phyloP scores from a whole-genome alignment of 176 grass and related monocot species.

The Triticum timopheevii region DNA sequence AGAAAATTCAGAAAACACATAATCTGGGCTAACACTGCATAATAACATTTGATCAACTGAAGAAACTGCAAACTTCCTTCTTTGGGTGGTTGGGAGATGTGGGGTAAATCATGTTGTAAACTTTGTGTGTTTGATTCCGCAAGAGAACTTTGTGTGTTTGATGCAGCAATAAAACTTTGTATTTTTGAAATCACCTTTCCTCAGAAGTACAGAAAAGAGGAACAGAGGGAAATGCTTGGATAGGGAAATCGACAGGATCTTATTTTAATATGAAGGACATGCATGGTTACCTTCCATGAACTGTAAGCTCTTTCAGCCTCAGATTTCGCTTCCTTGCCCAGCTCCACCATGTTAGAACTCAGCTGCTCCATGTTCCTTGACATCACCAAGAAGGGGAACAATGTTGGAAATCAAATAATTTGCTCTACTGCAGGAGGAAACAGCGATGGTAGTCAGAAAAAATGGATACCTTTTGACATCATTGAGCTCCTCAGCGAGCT shows the following conservation, averaged over 20 bases:
- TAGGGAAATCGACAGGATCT: neutral
- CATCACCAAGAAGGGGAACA: neutral
- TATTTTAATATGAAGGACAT: neutral
- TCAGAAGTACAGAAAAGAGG: neutral
- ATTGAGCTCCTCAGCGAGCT: constrained; percentile 57
- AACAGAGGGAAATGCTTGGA: neutral
- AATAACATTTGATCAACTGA: neutral
- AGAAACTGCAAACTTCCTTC: neutral
- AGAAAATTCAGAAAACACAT: constrained; percentile 16
- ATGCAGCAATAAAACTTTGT: neutral
- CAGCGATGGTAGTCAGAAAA: neutral
- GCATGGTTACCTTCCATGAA: constrained; percentile 39
- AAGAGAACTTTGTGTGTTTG: neutral
- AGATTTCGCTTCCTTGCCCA: constrained; percentile 37
- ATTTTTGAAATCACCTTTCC: constrained; percentile 10
- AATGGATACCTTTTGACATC: constrained; percentile 44
- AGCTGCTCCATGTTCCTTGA: constrained; percentile 52
- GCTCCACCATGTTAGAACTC: constrained; percentile 29
- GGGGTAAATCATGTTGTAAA: neutral
- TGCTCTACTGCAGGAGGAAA: neutral
- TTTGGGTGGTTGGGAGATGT: neutral
- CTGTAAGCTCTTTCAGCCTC: constrained; percentile 35
- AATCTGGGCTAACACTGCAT: neutral
- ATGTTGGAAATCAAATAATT: neutral
- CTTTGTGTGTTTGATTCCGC: neutral